Evolutionary conservation across 2,329 filamentous ascomycete genomes (phyloP).

Genomic region (Xylaria sp.): DNA sequence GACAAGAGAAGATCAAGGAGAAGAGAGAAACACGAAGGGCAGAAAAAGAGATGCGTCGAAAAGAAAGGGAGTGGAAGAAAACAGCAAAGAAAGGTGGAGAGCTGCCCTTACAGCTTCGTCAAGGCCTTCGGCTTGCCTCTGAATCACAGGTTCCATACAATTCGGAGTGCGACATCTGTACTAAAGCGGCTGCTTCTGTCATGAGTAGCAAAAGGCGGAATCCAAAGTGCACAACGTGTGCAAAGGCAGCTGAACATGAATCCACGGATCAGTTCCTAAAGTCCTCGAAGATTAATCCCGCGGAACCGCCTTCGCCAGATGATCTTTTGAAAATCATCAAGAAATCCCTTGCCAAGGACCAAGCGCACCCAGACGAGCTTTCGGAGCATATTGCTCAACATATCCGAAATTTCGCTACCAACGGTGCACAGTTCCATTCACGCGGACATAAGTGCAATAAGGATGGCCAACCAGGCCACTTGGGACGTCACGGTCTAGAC

Average conservation of each 20-base stretch:
- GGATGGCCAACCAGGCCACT: conserved; percentile 23
- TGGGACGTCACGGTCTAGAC: conserved; percentile 41
- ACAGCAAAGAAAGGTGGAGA: conserved; percentile 37
- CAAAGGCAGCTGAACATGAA: conserved; percentile 24
- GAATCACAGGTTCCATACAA: conserved; percentile 23
- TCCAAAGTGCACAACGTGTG: conserved; percentile 32
- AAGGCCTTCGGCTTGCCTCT: conserved; percentile 17
- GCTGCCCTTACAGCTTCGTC: conserved; percentile 31
- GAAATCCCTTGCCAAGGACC: conserved; percentile 24
- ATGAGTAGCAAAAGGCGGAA: conserved; percentile 21
- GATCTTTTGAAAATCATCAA: conserved; percentile 33
- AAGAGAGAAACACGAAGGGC: conserved; percentile 36
- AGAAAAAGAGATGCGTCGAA: conserved; percentile 37
- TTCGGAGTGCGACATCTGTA: conserved; percentile 40
- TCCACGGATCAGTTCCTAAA: conserved; percentile 37
- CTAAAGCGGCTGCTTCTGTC: conserved; percentile 20
- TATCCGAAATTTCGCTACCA: conserved; percentile 35
- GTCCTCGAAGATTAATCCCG: conserved; percentile 31
- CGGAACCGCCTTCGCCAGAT: conserved; percentile 16
- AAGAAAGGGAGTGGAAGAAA: conserved; percentile 37
- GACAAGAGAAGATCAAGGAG: conserved; percentile 38
- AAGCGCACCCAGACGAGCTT: conserved; percentile 33
- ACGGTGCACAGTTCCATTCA: conserved; percentile 24
- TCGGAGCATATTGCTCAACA: conserved; percentile 40
- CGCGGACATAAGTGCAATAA: conserved; percentile 27